Conservation (phyloP, 805 yeast species). For the Candida coleopterorum region DNA sequence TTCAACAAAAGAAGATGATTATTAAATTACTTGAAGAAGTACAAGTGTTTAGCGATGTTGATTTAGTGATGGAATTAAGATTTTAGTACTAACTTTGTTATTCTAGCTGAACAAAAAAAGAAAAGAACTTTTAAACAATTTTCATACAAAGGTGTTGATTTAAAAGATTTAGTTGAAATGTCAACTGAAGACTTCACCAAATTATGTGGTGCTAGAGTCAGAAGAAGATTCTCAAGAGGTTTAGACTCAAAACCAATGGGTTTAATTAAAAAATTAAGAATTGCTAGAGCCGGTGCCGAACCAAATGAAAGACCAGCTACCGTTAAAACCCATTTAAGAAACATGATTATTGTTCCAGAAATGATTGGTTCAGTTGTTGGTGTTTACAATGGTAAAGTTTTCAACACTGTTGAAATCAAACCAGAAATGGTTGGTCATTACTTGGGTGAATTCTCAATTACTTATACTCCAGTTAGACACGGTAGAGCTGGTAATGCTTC, state of each 20-base stretch:
- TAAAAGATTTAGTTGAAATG: constrained; percentile 88
- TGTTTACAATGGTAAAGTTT: constrained; percentile 98
- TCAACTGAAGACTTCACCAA: constrained; percentile 95
- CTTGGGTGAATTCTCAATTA: constrained; percentile 99
- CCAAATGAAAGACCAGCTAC: constrained; percentile 95
- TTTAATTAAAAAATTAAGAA: constrained; percentile 95
- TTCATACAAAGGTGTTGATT: constrained; percentile 98
- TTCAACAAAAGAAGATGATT: no score
- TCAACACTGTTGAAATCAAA: constrained; percentile 97
- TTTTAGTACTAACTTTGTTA: constrained; percentile 8
- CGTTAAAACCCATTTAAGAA: constrained; percentile 99
- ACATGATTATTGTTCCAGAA: constrained; percentile 98
- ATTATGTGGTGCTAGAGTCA: constrained; percentile 96
- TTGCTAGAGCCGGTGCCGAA: constrained; percentile 87
- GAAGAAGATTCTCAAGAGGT: constrained; percentile 99
- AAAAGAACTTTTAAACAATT: constrained; percentile 93
- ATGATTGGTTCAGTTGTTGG: constrained; percentile 99
- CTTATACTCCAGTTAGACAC: constrained; percentile 99
- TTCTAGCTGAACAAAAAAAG: constrained; percentile 42
- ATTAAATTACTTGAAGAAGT: background rate
- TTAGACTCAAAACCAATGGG: constrained; percentile 92
- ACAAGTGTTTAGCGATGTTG: background rate
- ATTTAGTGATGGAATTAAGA: background rate
- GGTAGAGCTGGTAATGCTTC: constrained; percentile 93
- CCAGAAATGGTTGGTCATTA: constrained; percentile 99